These are phyloP conservation scores for Jaapia argillacea DNA, from an alignment of 768 basidiomycete genomes.

Conservation along the genomic window DNA sequence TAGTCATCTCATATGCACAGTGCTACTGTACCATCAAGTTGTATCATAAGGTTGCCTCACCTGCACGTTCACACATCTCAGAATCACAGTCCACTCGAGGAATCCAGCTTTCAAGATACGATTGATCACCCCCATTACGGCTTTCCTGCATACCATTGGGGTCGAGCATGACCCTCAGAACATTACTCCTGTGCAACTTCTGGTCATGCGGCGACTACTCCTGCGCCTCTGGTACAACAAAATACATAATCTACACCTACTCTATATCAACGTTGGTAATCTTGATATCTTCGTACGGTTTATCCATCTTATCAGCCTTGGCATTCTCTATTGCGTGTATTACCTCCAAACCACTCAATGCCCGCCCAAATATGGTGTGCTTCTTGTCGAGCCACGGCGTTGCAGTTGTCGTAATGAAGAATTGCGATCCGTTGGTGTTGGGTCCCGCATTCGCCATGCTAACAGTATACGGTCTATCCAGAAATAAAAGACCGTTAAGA, in stretches of 20 bases:
- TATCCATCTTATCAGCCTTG: constrained; percentile 75
- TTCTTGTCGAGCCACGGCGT: constrained; percentile 91
- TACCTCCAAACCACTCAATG: constrained; percentile 79
- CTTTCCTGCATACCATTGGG: too few species aligned
- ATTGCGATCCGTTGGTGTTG: constrained; percentile 89
- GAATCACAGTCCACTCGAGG: too few species aligned
- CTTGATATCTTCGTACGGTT: constrained; percentile 91
- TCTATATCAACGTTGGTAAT: constrained; percentile 75
- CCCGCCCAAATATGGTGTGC: constrained; percentile 89
- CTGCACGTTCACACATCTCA: too few species aligned
- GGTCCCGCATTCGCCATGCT: constrained; percentile 95
- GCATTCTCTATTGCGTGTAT: constrained; percentile 89
- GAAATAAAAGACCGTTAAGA: constrained; percentile 1
- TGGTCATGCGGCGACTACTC: too few species aligned
- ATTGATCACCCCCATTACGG: too few species aligned
- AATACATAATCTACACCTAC: constrained; percentile 18
- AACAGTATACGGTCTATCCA: constrained; percentile 77
- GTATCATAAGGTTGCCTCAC: too few species aligned
- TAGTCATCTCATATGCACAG: too few species aligned
- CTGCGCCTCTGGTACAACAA: neutral
- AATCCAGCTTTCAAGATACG: too few species aligned
- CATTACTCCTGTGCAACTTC: too few species aligned
- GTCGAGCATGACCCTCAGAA: too few species aligned
- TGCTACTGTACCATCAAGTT: too few species aligned
- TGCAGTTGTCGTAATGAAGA: constrained; percentile 95